Evolutionary conservation across 2,329 filamentous ascomycete species (phyloP).

Genomic region (Huntiella abstrusa): DNA sequence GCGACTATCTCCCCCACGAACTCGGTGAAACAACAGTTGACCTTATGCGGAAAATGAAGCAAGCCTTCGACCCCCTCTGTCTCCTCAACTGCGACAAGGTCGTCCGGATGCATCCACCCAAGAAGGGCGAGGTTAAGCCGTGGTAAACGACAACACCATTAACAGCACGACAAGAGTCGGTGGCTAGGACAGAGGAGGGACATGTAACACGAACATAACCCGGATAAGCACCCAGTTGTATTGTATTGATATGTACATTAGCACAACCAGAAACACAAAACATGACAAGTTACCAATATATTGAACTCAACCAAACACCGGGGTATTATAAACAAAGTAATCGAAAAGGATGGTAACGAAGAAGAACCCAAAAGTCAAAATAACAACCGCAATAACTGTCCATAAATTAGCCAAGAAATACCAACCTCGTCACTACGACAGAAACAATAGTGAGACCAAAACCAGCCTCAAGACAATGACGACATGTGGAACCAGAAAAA

Average conservation of each 20-base stretch:
- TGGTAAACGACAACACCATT: slow-evolving; percentile 20
- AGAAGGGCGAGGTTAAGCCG: slow-evolving; percentile 24
- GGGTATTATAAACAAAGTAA: slow-evolving; percentile 30
- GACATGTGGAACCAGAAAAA: not conserved
- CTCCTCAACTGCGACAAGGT: slow-evolving; percentile 54
- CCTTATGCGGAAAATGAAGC: slow-evolving; percentile 71
- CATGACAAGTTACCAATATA: no score
- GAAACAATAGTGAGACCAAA: not conserved
- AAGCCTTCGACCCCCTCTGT: slow-evolving; percentile 58
- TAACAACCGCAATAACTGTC: not conserved
- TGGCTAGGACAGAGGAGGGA: no score
- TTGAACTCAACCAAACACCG: slow-evolving; percentile 10
- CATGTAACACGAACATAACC: no score
- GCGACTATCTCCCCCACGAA: slow-evolving; percentile 66
- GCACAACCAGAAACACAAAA: no score
- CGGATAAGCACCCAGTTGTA: no score
- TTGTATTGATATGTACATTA: no score
- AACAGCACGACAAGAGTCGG: no score
- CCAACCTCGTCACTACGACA: not conserved
- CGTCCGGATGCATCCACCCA: slow-evolving; percentile 35
- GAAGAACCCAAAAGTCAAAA: slow-evolving; percentile 4
- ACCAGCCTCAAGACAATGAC: no score
- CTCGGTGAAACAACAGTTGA: slow-evolving; percentile 57
- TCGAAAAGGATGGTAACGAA: slow-evolving; percentile 1
- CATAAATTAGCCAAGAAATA: no score